These are phyloP conservation scores for Candida mesenterica DNA, from an alignment of 1,139 yeast species.

Conservation along the genomic window DNA sequence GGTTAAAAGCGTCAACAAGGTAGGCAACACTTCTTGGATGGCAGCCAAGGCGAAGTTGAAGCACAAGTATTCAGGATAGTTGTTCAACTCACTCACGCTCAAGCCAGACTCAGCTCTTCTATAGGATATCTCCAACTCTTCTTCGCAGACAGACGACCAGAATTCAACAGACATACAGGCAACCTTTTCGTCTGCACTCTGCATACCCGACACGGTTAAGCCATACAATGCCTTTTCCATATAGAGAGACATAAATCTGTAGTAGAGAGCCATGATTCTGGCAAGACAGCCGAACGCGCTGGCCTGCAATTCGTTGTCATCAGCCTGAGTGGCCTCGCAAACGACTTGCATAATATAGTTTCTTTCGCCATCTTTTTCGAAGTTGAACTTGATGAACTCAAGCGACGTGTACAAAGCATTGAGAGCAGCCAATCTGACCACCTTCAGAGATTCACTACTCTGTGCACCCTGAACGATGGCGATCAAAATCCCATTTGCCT, in stretches of 20 bases:
- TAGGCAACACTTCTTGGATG: conserved; percentile 81
- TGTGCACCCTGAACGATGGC: conserved; percentile 98
- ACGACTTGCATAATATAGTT: conserved; percentile 98
- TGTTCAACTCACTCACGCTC: conserved; percentile 39
- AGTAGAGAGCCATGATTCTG: conserved; percentile 86
- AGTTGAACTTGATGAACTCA: conserved; percentile 84
- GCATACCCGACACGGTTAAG: conserved; percentile 90
- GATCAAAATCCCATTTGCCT: conserved; percentile 88
- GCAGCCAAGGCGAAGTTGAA: conserved; percentile 85
- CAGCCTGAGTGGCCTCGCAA: conserved; percentile 95
- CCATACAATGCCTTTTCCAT: conserved; percentile 97
- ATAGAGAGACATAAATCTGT: conserved; percentile 84
- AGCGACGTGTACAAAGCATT: conserved; percentile 89
- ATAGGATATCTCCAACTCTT: conserved; percentile 77
- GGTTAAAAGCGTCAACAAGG: conserved; percentile 72
- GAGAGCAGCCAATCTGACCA: conserved; percentile 85
- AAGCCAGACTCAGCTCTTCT: conserved; percentile 59
- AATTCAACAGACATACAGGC: conserved; percentile 99
- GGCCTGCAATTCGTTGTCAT: conserved; percentile 78
- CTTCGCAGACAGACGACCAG: conserved; percentile 98
- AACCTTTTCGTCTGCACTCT: conserved; percentile 78
- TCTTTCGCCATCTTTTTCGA: conserved; percentile 91
- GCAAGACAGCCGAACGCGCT: conserved; percentile 96
- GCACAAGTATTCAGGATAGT: conserved; percentile 37
- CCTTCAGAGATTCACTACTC: conserved; percentile 66